phyloP scores from a whole-genome alignment of 305 asterid genomes.

The Plantago lanceolata region DNA sequence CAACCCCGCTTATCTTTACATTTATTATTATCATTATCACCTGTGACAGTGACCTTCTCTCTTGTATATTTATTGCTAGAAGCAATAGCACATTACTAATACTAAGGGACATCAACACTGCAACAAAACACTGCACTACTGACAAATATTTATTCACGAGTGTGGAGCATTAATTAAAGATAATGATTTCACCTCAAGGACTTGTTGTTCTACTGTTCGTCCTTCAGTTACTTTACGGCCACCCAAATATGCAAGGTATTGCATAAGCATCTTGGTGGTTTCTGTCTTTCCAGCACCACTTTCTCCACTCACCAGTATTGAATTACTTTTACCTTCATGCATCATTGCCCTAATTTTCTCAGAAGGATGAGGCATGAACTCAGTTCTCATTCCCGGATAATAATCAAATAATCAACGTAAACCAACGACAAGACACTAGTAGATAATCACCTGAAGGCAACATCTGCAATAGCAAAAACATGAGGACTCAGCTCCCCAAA shows the following conservation, averaged over 20 bases:
- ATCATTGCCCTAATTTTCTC: constrained; percentile 52
- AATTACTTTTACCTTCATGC: constrained; percentile 60
- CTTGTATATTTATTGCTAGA: neutral
- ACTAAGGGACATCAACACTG: neutral
- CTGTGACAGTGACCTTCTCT: neutral
- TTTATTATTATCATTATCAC: constrained; percentile 14
- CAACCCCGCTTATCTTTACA: neutral
- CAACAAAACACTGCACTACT: neutral
- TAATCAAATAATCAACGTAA: neutral
- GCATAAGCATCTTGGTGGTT: constrained; percentile 76
- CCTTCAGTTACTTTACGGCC: constrained; percentile 54
- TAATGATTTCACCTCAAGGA: constrained; percentile 50
- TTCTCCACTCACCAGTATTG: constrained; percentile 71
- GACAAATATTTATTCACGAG: neutral
- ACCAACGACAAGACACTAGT: constrained; percentile 18
- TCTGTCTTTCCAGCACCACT: constrained; percentile 81
- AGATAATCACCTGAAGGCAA: constrained; percentile 58
- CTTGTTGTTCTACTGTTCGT: constrained; percentile 68
- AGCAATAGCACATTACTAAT: constrained; percentile 8
- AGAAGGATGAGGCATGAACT: constrained; percentile 31
- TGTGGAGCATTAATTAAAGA: neutral
- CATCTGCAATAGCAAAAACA: constrained; percentile 73
- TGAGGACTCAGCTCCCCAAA: constrained; percentile 74
- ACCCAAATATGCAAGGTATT: constrained; percentile 62
- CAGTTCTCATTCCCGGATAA: constrained; percentile 22